Conservation (phyloP, 164 flowering plant genomes). For the Chimonanthus praecox region DNA sequence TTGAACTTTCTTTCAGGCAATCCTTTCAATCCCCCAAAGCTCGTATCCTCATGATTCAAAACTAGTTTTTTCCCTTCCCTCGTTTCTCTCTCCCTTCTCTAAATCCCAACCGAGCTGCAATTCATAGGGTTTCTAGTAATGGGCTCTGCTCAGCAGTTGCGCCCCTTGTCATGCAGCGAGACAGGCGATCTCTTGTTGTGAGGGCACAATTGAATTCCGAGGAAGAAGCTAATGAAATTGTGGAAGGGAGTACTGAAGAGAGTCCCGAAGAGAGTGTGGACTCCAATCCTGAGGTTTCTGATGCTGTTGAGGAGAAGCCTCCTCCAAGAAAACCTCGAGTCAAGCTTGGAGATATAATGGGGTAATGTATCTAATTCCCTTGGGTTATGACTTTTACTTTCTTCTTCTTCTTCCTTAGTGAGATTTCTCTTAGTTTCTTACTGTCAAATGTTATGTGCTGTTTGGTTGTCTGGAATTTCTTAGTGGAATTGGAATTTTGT, state of each 20-base stretch:
- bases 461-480: too few relatives aligned
- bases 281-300: conserved; percentile 1
- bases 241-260: conserved; percentile 13
- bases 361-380: conserved; percentile 31
- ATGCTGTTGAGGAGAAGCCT: conserved; percentile 21
- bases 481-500: too few relatives aligned
- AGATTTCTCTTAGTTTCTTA: neutral
- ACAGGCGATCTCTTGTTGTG: conserved; percentile 28
- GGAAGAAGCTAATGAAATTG: conserved; percentile 16
- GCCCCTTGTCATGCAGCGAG: neutral
- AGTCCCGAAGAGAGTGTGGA: conserved; percentile 16
- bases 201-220: conserved; percentile 41
- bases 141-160: conserved; percentile 8
- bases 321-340: conserved; percentile 44
- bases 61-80: conserved; percentile 25
- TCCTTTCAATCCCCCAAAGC: conserved; percentile 32
- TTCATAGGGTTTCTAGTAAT: conserved; percentile 22
- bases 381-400: too few relatives aligned
- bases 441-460: too few relatives aligned
- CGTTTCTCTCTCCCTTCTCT: conserved; percentile 19
- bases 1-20: conserved; percentile 33
- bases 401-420: neutral
- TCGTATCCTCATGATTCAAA: conserved; percentile 17
- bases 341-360: conserved; percentile 87
- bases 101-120: conserved; percentile 14